Percentiles rank a stretch among this genome's conserved stretches.
phyloP scores from a whole-genome alignment of 2,329 filamentous ascomycete species.

The Cercospora sojina region DNA sequence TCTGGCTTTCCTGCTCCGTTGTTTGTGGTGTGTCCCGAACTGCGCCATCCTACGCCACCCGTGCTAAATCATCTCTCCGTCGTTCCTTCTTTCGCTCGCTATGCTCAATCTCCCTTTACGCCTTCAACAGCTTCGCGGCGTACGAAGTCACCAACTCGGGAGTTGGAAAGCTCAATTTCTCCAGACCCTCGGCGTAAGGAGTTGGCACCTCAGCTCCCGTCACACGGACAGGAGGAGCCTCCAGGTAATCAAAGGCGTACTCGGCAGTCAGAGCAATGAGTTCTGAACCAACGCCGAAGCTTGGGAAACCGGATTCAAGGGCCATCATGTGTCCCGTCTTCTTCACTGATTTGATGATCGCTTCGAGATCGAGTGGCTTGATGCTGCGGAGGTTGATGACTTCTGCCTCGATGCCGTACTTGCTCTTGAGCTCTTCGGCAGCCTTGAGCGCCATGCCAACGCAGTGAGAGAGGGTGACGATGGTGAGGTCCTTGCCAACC shows the following conservation, averaged over 20 bases:
- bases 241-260: constrained; percentile 96
- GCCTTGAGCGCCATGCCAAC: constrained; percentile 88
- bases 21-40: background rate
- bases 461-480: constrained; percentile 90
- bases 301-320: constrained; percentile 94
- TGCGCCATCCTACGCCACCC: constrained; percentile 10
- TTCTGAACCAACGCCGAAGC: constrained; percentile 88
- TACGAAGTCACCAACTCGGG: constrained; percentile 85
- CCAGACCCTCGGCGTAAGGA: constrained; percentile 87
- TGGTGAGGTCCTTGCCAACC: constrained; percentile 89
- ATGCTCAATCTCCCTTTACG: constrained; percentile 47
- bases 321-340: constrained; percentile 91
- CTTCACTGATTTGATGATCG: constrained; percentile 96
- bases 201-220: constrained; percentile 97
- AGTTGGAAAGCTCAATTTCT: constrained; percentile 93
- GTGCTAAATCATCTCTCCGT: constrained; percentile 1
- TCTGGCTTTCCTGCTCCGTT: background rate
- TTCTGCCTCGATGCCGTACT: constrained; percentile 93
- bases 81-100: background rate
- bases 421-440: constrained; percentile 88
- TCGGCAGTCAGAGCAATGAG: constrained; percentile 94
- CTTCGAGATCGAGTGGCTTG: constrained; percentile 93
- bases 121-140: constrained; percentile 80
- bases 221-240: constrained; percentile 88
- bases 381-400: constrained; percentile 97